Percentiles rank a stretch among this genome's conserved stretches.
Evolutionary conservation across 2,329 filamentous ascomycete species (phyloP).

Genomic region (Fusarium pseudonygamai): DNA sequence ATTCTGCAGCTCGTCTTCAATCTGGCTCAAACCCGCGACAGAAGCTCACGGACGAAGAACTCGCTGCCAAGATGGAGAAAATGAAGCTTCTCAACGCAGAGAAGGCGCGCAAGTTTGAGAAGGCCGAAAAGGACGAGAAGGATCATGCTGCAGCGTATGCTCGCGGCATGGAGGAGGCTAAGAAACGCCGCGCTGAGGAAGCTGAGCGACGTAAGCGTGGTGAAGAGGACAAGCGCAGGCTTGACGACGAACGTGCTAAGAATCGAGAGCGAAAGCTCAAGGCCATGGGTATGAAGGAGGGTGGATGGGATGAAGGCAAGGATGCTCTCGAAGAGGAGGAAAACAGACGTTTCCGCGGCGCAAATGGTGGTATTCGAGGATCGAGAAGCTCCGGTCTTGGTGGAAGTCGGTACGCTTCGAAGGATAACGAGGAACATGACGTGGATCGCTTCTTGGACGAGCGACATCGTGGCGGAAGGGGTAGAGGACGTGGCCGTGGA

Average conservation of each 20-base stretch:
- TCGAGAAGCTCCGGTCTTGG: slow-evolving; percentile 50
- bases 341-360: slow-evolving; percentile 53
- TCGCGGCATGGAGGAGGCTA: slow-evolving; percentile 65
- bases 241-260: slow-evolving; percentile 68
- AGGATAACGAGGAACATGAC: slow-evolving; percentile 47
- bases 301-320: slow-evolving; percentile 70
- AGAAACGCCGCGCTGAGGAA: slow-evolving; percentile 61
- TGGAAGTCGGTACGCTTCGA: slow-evolving; percentile 54
- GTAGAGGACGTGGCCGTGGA: slow-evolving; percentile 49
- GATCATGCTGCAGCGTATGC: slow-evolving; percentile 65
- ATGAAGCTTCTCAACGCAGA: slow-evolving; percentile 68
- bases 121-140: slow-evolving; percentile 65
- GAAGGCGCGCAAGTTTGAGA: slow-evolving; percentile 67
- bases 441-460: slow-evolving; percentile 52
- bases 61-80: slow-evolving; percentile 67
- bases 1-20: slow-evolving; percentile 55
- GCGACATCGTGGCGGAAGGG: slow-evolving; percentile 45
- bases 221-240: slow-evolving; percentile 61
- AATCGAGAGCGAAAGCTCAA: slow-evolving; percentile 70
- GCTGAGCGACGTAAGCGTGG: slow-evolving; percentile 61
- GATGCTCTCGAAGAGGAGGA: slow-evolving; percentile 55
- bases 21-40: slow-evolving; percentile 68
- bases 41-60: slow-evolving; percentile 68
- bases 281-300: slow-evolving; percentile 63
- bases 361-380: slow-evolving; percentile 54